Percentiles rank a stretch among this genome's conserved stretches.
These are phyloP conservation scores for Xylariaceae sp. DNA, from an alignment of 2,329 filamentous ascomycete genomes.

Conservation along the genomic window DNA sequence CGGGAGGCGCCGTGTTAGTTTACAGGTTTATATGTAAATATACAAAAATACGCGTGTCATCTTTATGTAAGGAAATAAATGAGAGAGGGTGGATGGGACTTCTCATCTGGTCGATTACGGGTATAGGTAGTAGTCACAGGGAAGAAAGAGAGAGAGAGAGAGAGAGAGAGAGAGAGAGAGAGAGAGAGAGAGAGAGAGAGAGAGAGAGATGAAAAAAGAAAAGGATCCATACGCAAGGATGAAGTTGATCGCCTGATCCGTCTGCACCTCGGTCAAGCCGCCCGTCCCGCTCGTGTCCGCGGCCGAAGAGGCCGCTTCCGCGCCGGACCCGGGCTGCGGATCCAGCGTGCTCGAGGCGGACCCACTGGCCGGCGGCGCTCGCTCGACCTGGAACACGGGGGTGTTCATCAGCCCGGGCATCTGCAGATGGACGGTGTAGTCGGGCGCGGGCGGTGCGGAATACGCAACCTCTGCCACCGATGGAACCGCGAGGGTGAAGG, in stretches of 20 bases:
- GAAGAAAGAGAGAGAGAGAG: background rate
- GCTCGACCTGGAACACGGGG: slow-evolving; percentile 47
- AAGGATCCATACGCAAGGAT: slow-evolving; percentile 50
- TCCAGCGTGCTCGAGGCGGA: too few species aligned
- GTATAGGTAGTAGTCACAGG: too few species aligned
- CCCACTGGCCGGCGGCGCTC: too few species aligned
- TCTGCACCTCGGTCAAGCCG: slow-evolving; percentile 42
- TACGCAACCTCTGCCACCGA: slow-evolving; percentile 1
- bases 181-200: background rate
- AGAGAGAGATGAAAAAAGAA: background rate
- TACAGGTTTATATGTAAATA: too few species aligned
- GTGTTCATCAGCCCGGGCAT: slow-evolving; percentile 46
- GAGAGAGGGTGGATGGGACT: background rate
- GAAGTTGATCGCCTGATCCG: slow-evolving; percentile 54
- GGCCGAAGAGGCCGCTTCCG: background rate
- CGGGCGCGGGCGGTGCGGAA: slow-evolving; percentile 9
- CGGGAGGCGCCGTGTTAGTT: too few species aligned
- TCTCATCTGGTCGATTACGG: background rate
- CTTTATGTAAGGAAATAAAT: background rate
- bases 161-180: background rate
- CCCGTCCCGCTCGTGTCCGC: slow-evolving; percentile 1
- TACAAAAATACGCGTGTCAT: background rate
- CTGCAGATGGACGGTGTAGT: slow-evolving; percentile 40
- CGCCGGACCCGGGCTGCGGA: background rate
- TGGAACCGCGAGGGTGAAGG: background rate